A percentile compares a stretch with the other conserved stretches of the same genome.
These are phyloP conservation scores for Drechslerella stenobrocha DNA, from an alignment of 2,329 filamentous ascomycete genomes.

Conservation along the genomic window DNA sequence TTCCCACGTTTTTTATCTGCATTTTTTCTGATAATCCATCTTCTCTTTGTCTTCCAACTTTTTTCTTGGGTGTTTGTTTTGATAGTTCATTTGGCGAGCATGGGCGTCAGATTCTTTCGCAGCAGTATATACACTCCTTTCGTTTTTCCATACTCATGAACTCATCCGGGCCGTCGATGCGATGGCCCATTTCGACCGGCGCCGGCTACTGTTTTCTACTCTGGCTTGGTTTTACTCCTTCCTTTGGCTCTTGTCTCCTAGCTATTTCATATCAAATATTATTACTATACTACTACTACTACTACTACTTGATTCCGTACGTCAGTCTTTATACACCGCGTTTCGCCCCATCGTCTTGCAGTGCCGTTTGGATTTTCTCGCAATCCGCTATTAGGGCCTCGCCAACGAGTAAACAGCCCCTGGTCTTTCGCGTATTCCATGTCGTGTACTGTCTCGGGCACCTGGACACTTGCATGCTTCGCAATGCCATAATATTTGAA, in stretches of 20 bases:
- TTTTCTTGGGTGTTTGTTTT: slow-evolving; percentile 17
- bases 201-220: too few species aligned
- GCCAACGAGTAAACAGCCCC: too few species aligned
- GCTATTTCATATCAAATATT: slow-evolving; percentile 31
- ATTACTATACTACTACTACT: too few species aligned
- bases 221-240: too few species aligned
- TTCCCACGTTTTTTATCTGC: slow-evolving; percentile 28
- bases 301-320: slow-evolving; percentile 12
- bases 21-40: slow-evolving; percentile 20
- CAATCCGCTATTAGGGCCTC: too few species aligned
- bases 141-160: slow-evolving; percentile 31
- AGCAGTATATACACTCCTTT: slow-evolving; percentile 48
- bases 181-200: slow-evolving; percentile 43
- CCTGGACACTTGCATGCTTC: too few species aligned
- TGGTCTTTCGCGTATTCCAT: too few species aligned
- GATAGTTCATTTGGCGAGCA: slow-evolving; percentile 38
- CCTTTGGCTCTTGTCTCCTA: slow-evolving; percentile 7
- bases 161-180: slow-evolving; percentile 37
- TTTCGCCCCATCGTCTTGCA: slow-evolving; percentile 39
- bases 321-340: slow-evolving; percentile 40
- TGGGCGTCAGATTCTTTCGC: slow-evolving; percentile 50
- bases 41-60: slow-evolving; percentile 21
- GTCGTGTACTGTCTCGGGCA: too few species aligned
- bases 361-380: too few species aligned
- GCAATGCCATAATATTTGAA: too few species aligned